Evolutionary conservation across 2,329 filamentous ascomycete species (phyloP), one percentile per base, ranked within the genome.

Genomic region (Fusarium bactridioides): DNA sequence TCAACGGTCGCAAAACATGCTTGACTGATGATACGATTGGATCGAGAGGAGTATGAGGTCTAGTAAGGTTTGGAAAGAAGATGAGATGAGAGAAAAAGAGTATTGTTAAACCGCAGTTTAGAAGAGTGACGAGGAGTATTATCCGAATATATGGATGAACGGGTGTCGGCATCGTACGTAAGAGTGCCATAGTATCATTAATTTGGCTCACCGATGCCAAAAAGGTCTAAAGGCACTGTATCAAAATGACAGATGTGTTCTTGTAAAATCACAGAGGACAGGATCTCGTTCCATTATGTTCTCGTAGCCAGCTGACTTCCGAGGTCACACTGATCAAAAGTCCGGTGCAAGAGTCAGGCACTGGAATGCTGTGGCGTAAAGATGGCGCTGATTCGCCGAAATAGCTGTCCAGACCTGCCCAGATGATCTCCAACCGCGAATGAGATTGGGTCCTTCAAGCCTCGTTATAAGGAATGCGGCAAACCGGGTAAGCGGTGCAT

Each of bases 11-110:
- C 15, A 65, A 25, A 35, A 33, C 9, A 35, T 41, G 25, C 10
- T 35, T 38, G 10, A 21, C 19, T 7, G 35, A 55, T 12, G 35
- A 11, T 27, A 7, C 31, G 27, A 56, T 19, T 10, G 33, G 33
- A 18, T 43, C 13, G 3, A 54, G 29, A 0, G 37, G 4, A 2
- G 31, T 1, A 29, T 51, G 9, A 1, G 25, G 1, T 4, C 15
- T 19, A 1, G 9, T 1, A 7, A 37, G 4, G 2, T 3, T 10
- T 4, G 25, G 44, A 6, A 25, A 58, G 25, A 58, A 27, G 0
- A 58, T 15, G 8, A 38, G 2, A 1, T 51, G 43, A 5, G 55
- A 58, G 21, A 37, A 31, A 19, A 58, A 51, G 3, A 58, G 43
- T 1, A 58, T 35, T 15, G 33, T 50, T 1, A 58, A 16, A 8